Evolutionary conservation across 1,284 basidiomycete species (phyloP).

Genomic region (Chalciporus sp.): DNA sequence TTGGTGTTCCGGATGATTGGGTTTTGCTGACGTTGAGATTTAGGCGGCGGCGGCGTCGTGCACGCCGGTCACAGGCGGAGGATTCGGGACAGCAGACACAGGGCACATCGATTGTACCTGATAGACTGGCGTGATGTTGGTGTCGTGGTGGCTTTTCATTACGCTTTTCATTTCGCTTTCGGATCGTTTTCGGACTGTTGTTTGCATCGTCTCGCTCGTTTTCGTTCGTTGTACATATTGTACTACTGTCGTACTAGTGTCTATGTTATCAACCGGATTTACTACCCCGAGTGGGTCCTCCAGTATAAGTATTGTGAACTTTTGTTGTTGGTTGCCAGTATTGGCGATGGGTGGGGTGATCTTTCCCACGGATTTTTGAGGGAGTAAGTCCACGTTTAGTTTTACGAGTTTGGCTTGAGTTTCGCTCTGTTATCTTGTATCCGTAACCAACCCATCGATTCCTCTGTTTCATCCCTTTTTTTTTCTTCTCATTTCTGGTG

Average conservation of each 20-base stretch:
- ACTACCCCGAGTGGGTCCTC: no score
- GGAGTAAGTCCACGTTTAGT: neutral
- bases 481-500: slow-evolving; percentile 19
- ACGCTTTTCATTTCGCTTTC: no score
- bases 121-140: neutral
- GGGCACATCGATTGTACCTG: neutral
- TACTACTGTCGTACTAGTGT: neutral
- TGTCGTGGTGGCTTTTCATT: no score
- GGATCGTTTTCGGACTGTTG: neutral
- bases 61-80: slow-evolving; percentile 20
- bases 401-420: no score
- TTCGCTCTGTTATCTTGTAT: slow-evolving; percentile 35
- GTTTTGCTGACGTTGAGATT: slow-evolving; percentile 7
- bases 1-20: neutral
- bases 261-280: no score
- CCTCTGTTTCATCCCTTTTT: slow-evolving; percentile 8
- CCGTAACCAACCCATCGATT: slow-evolving; percentile 37
- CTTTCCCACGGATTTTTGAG: slow-evolving; percentile 35
- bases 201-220: neutral
- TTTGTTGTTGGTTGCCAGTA: no score
- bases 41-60: slow-evolving; percentile 45
- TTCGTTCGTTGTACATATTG: neutral
- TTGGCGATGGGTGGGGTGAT: neutral
- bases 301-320: no score
- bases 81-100: slow-evolving; percentile 1